Evolutionary conservation across 2,329 filamentous ascomycete genomes (phyloP), one percentile per base, ranked within the genome.

Genomic region (Neonectria hederae): DNA sequence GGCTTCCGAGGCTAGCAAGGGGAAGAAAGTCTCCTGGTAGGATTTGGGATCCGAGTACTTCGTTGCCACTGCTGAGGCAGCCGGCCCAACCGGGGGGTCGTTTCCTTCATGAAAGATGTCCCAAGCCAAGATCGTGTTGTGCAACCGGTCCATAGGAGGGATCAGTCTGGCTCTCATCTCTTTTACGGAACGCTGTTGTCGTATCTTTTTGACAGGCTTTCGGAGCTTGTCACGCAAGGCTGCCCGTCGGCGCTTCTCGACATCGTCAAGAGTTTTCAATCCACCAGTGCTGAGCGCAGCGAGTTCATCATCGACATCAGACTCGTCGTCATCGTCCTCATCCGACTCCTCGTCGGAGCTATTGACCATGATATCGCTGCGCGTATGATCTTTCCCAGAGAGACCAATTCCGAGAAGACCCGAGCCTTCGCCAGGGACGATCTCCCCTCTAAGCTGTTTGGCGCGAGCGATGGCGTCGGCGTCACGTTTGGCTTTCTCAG

Each of bases 131-230:
- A 99, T 93, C 19, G 90, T 90, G 72, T 92, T 90, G 76, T 98
- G 96, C 30, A 99, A 81, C 17, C 88, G 85, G 40, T 93, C 91
- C 80, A 99, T 91, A 69, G 97, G 93, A 8, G 97, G 96, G 32
- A 94, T 92, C 64, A 99, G 84, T 66, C 96, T 91, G 68, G 96
- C 95, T 71, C 95, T 91, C 89, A 97, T 95, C 79, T 99, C 96
- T 78, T 97, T 97, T 49, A 91, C 89, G 17, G 94, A 95, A 54
- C 95, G 89, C 66, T 90, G 84, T 55, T 93, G 87, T 76, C 93
- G 92, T 69, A 88, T 83, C 81, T 97, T 97, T 80, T 93, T 95
- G 61, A 97, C 89, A 0, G 95, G 95, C 14, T 89, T 89, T 46
- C 87, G 86, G 54, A 86, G 83, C 73, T 88, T 83, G 68, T 87